These are phyloP conservation scores for Eutypa lata DNA, from an alignment of 2,329 filamentous ascomycete species.

Conservation along the genomic window DNA sequence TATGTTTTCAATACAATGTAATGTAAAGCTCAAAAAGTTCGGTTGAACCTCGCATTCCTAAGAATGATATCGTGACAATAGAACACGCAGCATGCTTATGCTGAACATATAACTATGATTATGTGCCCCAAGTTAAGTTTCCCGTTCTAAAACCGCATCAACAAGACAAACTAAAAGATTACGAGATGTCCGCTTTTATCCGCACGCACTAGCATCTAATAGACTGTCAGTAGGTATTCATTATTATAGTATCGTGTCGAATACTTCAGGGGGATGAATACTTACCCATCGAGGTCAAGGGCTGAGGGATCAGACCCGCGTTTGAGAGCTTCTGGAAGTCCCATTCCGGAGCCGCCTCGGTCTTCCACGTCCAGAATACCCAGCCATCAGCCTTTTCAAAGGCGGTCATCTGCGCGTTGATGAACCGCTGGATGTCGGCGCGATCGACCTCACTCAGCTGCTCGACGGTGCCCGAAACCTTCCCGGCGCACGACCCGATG, in stretches of 20 bases:
- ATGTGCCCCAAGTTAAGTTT: too few species aligned
- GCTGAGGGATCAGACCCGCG: constrained; percentile 11
- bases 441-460: constrained; percentile 55
- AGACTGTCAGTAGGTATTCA: background rate
- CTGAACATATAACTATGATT: too few species aligned
- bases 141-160: too few species aligned
- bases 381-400: constrained; percentile 74
- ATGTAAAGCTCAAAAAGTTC: too few species aligned
- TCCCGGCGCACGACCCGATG: constrained; percentile 52
- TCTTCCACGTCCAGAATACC: constrained; percentile 84
- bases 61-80: too few species aligned
- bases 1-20: too few species aligned
- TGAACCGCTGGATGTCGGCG: constrained; percentile 66
- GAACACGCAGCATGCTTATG: too few species aligned
- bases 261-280: background rate
- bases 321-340: constrained; percentile 52
- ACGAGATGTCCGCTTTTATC: too few species aligned
- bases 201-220: background rate
- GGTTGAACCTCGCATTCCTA: too few species aligned
- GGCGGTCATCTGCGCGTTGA: constrained; percentile 71
- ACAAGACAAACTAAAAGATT: too few species aligned
- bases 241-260: too few species aligned
- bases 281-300: constrained; percentile 6
- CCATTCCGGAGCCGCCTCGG: constrained; percentile 71
- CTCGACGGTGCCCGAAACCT: constrained; percentile 5